Evolutionary conservation across 192 early-diverging fungal genomes (phyloP).

Genomic region (Umbelopsis ramanniana): DNA sequence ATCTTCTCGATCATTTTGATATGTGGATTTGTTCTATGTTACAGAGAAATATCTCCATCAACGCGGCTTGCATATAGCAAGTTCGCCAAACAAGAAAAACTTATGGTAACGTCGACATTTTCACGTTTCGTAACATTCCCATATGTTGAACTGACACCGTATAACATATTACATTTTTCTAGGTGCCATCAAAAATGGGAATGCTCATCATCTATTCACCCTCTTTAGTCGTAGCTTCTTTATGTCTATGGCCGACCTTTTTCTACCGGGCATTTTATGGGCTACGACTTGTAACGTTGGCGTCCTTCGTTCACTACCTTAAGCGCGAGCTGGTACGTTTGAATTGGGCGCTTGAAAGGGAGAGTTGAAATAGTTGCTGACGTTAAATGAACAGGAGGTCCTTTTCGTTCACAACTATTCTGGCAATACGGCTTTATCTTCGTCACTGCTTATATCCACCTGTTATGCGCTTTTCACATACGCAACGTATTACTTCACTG

Average conservation of each 20-base stretch:
- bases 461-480: constrained; percentile 10
- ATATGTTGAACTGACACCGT: neutral
- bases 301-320: constrained; percentile 21
- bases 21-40: neutral
- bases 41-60: constrained; percentile 23
- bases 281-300: neutral
- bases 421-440: constrained; percentile 1
- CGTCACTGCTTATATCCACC: constrained; percentile 17
- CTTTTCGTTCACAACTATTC: constrained; percentile 33
- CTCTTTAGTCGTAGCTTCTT: neutral
- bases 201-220: constrained; percentile 35
- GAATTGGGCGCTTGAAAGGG: neutral
- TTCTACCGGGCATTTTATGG: neutral
- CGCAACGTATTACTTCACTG: neutral
- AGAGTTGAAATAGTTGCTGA: neutral
- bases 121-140: neutral
- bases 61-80: constrained; percentile 34
- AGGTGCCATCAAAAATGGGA: constrained; percentile 28
- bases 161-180: neutral
- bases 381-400: constrained; percentile 29
- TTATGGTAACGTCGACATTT: neutral
- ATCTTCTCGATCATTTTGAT: neutral
- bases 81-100: constrained; percentile 6
- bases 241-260: neutral
- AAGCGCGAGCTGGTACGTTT: constrained; percentile 34